Evolutionary conservation across 2,329 filamentous ascomycete genomes (phyloP), one percentile per base, ranked within the genome.

Genomic region (Gyromitra esculenta): DNA sequence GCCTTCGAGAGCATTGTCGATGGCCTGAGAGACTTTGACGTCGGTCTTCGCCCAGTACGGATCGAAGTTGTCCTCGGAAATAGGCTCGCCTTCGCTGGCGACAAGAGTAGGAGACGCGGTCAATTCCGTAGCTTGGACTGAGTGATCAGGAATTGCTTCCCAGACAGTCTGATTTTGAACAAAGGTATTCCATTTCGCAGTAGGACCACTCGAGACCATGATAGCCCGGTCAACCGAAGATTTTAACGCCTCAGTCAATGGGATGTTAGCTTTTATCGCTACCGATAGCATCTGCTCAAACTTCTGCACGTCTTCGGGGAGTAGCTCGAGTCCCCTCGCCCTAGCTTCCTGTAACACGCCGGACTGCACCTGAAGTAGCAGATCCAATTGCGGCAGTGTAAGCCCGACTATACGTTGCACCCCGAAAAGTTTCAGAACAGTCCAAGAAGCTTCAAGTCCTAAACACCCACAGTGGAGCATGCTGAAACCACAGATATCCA

Each of bases 41-140:
- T 99, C 96, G 43, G 93, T 97, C 79, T 89, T 94, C 81, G 92
- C 90, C 13, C 92, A 92, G 82, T 98, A 97, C 0, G 96, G 96
- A 82, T 99, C 96, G 81, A 91, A 96, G 6, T 90, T 90, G 79
- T 97, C 95, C 81, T 96, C 92, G 74, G 89, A 90, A 69, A 88
- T 88, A 3, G 90, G 87, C 5, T 87, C 1, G 87, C 85, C 9
- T 88, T 86, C 41, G 84, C 82, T 18, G 84, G 84, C 0, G 88
- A 86, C 89, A 86, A 69, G 88, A 87, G 81, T 91, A 88, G 3
- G 83, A 77, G 54, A 91, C 85, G 31, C 85, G 85, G 35, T 88
- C 87, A 43, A 83, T 82, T 89, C 91, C 90, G 83, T 87, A 91
- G 41, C 85, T 84, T 39, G 86, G 82, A 75, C 91, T 86, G 79